Conservation (phyloP, 306 rosid genomes). For the Delonix regia region DNA sequence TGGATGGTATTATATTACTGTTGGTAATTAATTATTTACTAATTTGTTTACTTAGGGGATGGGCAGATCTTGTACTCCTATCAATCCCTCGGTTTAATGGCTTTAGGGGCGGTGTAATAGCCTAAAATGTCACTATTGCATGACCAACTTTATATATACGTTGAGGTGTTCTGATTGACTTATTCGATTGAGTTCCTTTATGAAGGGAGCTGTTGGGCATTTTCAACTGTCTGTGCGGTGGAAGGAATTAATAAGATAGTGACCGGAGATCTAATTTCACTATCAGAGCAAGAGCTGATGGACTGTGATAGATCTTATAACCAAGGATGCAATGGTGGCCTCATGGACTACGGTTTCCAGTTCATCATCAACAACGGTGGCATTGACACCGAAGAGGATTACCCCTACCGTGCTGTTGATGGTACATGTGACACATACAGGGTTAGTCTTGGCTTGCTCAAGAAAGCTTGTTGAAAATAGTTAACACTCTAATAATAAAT, state of each 20-base stretch:
- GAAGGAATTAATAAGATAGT: slow-evolving; percentile 87
- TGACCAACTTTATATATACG: background rate
- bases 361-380: slow-evolving; percentile 86
- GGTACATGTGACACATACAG: slow-evolving; percentile 60
- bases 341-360: slow-evolving; percentile 76
- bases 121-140: background rate
- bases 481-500: background rate
- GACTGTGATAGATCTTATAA: slow-evolving; percentile 77
- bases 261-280: slow-evolving; percentile 70
- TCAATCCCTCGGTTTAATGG: too few relatives aligned
- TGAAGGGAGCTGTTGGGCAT: slow-evolving; percentile 97
- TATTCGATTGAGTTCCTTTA: background rate
- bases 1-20: too few relatives aligned
- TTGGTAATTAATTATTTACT: too few relatives aligned
- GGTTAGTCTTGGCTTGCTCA: slow-evolving; percentile 45
- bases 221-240: slow-evolving; percentile 68
- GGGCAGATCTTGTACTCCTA: background rate
- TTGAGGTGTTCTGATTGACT: slow-evolving; percentile 13
- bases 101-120: background rate
- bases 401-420: slow-evolving; percentile 67
- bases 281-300: slow-evolving; percentile 89
- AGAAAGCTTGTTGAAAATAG: background rate
- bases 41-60: background rate
- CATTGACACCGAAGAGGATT: slow-evolving; percentile 80
- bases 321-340: slow-evolving; percentile 84